Conservation (phyloP, 148 eudicot genomes). For the Hydrangea macrophylla region DNA sequence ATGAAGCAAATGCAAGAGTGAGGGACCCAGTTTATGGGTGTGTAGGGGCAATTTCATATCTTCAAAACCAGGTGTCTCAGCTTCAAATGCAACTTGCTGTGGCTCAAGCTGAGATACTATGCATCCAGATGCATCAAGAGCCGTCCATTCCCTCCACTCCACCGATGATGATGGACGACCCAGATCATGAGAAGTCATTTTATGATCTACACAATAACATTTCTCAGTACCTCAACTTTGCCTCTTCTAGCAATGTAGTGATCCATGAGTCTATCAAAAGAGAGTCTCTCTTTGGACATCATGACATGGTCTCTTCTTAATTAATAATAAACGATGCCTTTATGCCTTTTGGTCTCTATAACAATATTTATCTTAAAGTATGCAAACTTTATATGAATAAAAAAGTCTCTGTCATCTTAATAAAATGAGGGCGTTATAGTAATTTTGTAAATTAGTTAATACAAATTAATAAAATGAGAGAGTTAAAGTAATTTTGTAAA, state of each 20-base stretch:
- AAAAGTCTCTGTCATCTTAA: too few relatives aligned
- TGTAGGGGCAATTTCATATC: slow-evolving; percentile 74
- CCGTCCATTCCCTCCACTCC: slow-evolving; percentile 21
- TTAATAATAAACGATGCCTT: neutral
- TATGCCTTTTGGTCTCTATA: neutral
- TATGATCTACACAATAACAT: slow-evolving; percentile 29
- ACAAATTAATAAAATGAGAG: too few relatives aligned
- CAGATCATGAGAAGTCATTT: slow-evolving; percentile 28
- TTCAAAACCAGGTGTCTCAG: slow-evolving; percentile 80
- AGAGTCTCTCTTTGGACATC: slow-evolving; percentile 65
- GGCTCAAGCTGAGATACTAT: slow-evolving; percentile 84
- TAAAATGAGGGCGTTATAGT: too few relatives aligned
- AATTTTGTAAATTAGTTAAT: too few relatives aligned
- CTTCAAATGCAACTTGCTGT: slow-evolving; percentile 94
- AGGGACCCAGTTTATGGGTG: slow-evolving; percentile 92
- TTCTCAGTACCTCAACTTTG: slow-evolving; percentile 37
- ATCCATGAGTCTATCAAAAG: slow-evolving; percentile 59
- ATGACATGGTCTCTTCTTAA: slow-evolving; percentile 45
- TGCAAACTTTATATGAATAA: neutral
- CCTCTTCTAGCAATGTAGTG: slow-evolving; percentile 49
- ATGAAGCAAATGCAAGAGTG: slow-evolving; percentile 78
- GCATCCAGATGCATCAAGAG: slow-evolving; percentile 86
- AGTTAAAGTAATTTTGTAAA: too few relatives aligned
- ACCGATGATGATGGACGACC: slow-evolving; percentile 2
- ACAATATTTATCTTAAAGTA: neutral